Base-by-base conservation (phyloP, 2,329 filamentous ascomycete genomes). In the Leptographium galeiforme region DNA sequence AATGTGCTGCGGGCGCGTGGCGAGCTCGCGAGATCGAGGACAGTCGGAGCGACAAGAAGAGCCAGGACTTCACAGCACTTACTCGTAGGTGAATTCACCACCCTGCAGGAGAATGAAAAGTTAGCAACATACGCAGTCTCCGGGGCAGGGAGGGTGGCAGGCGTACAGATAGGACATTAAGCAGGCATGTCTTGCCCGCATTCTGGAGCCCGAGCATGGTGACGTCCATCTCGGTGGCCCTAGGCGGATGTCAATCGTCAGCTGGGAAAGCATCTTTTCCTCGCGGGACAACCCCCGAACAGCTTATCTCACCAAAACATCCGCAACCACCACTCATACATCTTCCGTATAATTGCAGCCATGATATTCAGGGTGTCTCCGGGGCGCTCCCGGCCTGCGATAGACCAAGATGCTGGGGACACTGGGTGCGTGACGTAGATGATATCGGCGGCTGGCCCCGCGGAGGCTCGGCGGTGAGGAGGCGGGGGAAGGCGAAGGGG, bases 161-260 rank as follows among this genome's bases (percentile, higher is more conserved):
- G 68, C 91, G 80, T 83, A 98, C 93, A 75, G 91, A 90, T 63
- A 98, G 78, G 63, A 97, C 91, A 63, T 90, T 81, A 68, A 98
- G 76, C 65, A 98, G 71, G 57, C 91, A 97, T 41, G 93, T 97
- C 74, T 98, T 98, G 65, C 93, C 93, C 56, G 93, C 93, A 73
- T 97, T 97, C 68, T 98, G 93, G 66, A 98, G 74, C 30, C 93
- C 93, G 68, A 98, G 91, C 85, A 98, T 95, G 62, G 93, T 97
- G 67, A 98, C 91, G 72, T 98, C 93, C 90, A 98, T 96, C 75
- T 98, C 93, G 61, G 90, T 95, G 61, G 91, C 89, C 93, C 91
- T 96, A 18, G 18, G 10, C 25, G 6, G 32, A 18, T 18, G 25
- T 14, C 45, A 16, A 10, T n/a, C 32, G 53, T 50, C 48, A 54